Base-by-base conservation (phyloP, 257 asterid species). In the Verbascum thapsus region DNA sequence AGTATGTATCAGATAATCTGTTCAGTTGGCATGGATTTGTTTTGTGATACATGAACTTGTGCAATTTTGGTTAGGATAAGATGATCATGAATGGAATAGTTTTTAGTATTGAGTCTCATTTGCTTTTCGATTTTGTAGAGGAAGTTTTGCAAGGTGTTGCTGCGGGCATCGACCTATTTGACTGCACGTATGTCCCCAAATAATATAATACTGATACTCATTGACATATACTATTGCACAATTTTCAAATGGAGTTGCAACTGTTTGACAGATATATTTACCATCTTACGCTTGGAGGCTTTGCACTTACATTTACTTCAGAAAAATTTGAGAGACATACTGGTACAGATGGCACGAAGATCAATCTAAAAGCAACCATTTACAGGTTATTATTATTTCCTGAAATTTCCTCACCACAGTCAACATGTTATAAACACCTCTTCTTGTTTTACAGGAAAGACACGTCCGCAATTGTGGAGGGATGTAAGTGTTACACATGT, bases 141-240 rank as follows among this genome's bases (percentile, higher is more conserved):
- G 99, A 92, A 85, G 83, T 92, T 49, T 77, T 92, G 81, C 96
- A 89, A 80, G 96, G 99, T 62, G 91, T 89, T 67, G 91, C 97
- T 63, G 90, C 94, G 13, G 99, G 97, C 66, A 63, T 92, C 38
- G 99, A 89, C 79, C 78, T 92, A 58, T 92, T 92, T 78, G 96
- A 92, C 72, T 92, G 97, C 61, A 73, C 83, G 99, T 89, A 83
- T 38, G 91, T 67, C n/a, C n/a, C n/a, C n/a, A n/a, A 44, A 10
- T 18, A 26, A 26, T 5, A 26, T n/a, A n/a, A n/a, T n/a, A n/a
- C n/a, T n/a, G n/a, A n/a, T n/a, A n/a, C n/a, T n/a, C n/a, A n/a
- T n/a, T n/a, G n/a, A n/a, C n/a, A n/a, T n/a, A n/a, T n/a, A n/a
- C n/a, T n/a, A n/a, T n/a, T n/a, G n/a, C n/a, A n/a, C n/a, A n/a